Base-by-base conservation (phyloP, 2,329 filamentous ascomycete genomes). In the Neurospora crassa region DNA sequence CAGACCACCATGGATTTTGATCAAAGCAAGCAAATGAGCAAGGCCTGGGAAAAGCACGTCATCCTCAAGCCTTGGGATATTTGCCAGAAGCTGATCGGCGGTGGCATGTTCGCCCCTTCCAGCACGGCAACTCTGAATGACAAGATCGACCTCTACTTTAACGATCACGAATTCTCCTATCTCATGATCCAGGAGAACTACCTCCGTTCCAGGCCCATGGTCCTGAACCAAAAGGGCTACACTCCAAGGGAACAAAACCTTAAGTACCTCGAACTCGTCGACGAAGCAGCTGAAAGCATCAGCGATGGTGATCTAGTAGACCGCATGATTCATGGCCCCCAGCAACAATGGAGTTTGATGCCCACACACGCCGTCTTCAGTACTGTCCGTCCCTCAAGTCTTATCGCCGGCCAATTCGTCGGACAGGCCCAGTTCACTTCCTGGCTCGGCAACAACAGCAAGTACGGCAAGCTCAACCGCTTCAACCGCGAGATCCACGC, bases 161-260 rank as follows among this genome's bases (percentile, higher is more conserved):
- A 99, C 80, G 96, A 99, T 77, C 96, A 99, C 78, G 96, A 99
- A 77, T 97, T 98, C 82, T 97, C 94, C 78, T 96, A 91, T 78
- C 85, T 99, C 70, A 98, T 99, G 96, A 90, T 99, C 67, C 96
- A 99, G 79, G 96, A 99, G 80, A 99, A 99, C 79, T 99, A 99
- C 76, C 86, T 99, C 14, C 91, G 89, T 74, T 94, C 93, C 1
- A 92, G 90, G 73, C 96, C 96, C 3, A 85, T 81, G 5, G 84
- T 91, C 14, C 83, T 92, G 3, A 87, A 84, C 73, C 85, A 84
- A 69, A 82, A 83, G 67, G 81, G 83, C 24, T 91, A 90, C 78
- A 84, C 84, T 47, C 88, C 87, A 71, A 89, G 88, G 74, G 91
- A 95, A 79, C 87, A 90, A 74, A 91, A 88, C 40, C 83, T 97